phyloP scores from a whole-genome alignment of 306 rosid species.

The Medicago lupulina region DNA sequence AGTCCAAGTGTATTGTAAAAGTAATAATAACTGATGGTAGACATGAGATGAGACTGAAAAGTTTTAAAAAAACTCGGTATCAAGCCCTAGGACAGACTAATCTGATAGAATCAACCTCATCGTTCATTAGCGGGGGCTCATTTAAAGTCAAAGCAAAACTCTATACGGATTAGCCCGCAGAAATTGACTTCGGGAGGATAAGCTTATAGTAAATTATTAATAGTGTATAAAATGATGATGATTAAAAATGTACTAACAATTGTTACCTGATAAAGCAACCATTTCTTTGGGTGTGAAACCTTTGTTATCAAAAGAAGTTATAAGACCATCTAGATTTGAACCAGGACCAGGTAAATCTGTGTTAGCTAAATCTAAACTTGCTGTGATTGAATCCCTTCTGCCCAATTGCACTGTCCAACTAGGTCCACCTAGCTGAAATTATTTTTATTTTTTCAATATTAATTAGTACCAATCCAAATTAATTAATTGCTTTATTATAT shows the following conservation, averaged over 20 bases:
- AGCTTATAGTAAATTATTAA: too few species aligned
- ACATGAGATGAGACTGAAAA: too few species aligned
- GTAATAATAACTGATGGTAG: too few species aligned
- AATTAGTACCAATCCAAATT: neutral
- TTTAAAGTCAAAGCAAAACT: too few species aligned
- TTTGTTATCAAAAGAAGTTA: constrained; percentile 50
- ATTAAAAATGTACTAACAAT: neutral
- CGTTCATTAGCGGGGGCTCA: too few species aligned
- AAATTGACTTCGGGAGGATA: too few species aligned
- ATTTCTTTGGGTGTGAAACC: constrained; percentile 57
- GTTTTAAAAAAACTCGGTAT: too few species aligned
- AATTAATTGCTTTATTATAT: neutral
- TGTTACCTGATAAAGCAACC: constrained; percentile 69
- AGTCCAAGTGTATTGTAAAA: neutral
- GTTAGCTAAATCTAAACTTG: constrained; percentile 56
- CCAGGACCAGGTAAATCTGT: constrained; percentile 51
- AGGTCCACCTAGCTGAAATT: constrained; percentile 59
- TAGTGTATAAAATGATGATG: neutral
- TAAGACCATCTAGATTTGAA: constrained; percentile 42
- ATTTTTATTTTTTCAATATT: neutral
- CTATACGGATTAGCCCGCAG: too few species aligned
- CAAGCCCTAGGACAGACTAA: too few species aligned
- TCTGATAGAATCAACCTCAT: too few species aligned
- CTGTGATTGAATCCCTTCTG: constrained; percentile 68
- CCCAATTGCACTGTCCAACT: constrained; percentile 63